A percentile compares a stretch with the other conserved stretches of the same genome.
phyloP scores from a whole-genome alignment of 495 filamentous ascomycete species.

The Neurospora sp. region DNA sequence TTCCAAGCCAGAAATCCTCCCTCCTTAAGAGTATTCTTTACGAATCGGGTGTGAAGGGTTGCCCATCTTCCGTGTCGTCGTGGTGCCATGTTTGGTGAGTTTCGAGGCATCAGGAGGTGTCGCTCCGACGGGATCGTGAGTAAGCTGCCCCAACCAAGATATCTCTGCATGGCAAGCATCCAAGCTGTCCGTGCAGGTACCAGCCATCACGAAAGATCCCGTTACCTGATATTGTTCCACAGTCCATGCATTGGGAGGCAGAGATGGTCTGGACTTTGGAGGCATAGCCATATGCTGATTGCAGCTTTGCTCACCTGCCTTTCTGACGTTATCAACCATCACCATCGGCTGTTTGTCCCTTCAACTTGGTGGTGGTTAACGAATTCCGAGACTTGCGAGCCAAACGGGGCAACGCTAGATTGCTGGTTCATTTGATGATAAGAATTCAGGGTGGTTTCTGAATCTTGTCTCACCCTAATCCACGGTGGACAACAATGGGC shows the following conservation, averaged over 20 bases:
- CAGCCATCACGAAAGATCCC: background rate
- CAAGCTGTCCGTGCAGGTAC: background rate
- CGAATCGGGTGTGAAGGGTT: background rate
- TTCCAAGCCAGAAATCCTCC: background rate
- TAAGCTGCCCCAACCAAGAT: background rate
- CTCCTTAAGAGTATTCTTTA: background rate
- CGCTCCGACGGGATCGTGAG: background rate
- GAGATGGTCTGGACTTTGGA: background rate
- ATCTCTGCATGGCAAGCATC: background rate
- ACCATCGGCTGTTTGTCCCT: background rate
- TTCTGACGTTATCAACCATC: background rate
- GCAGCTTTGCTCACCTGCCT: background rate
- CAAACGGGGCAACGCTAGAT: background rate
- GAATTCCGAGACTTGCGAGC: background rate
- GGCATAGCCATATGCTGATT: background rate
- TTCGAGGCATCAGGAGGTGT: background rate
- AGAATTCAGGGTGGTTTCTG: background rate
- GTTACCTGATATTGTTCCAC: background rate
- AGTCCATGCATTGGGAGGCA: background rate
- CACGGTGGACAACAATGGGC: background rate
- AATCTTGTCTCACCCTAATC: background rate
- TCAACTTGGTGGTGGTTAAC: background rate
- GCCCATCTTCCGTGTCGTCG: background rate
- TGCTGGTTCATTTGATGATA: background rate
- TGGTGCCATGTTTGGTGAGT: background rate